Evolutionary conservation across 2,329 filamentous ascomycete genomes (phyloP).

Genomic region (Xylariaceae sp.): DNA sequence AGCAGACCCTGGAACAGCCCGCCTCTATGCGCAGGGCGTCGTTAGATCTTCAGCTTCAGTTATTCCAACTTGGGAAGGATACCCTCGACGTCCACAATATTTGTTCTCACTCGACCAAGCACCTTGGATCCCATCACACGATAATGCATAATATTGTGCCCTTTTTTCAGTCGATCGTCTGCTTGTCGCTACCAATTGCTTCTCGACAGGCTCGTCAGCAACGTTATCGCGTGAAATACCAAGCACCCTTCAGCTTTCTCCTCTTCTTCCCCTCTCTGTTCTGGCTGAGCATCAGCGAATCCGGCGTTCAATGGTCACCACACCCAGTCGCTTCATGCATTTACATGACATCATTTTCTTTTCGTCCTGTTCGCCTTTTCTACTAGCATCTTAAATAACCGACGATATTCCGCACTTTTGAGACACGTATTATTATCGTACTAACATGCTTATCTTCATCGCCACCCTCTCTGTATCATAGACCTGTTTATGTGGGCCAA

Average conservation of each 20-base stretch:
- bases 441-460: conserved; percentile 18
- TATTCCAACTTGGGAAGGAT: neutral
- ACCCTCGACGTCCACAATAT: neutral
- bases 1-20: neutral
- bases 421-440: conserved; percentile 8
- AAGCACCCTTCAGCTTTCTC: conserved; percentile 17
- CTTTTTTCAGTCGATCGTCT: conserved; percentile 20
- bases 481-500: conserved; percentile 30
- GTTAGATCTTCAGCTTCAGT: neutral
- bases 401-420: conserved; percentile 15
- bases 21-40: conserved; percentile 1
- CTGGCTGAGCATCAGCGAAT: conserved; percentile 32
- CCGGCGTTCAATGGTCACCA: conserved; percentile 33
- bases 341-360: conserved; percentile 25
- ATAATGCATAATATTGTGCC: conserved; percentile 37
- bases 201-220: conserved; percentile 32
- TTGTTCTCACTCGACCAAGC: neutral
- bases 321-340: conserved; percentile 25
- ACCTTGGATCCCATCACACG: conserved; percentile 19
- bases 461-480: conserved; percentile 37
- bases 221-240: conserved; percentile 13
- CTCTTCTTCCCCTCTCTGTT: conserved; percentile 23
- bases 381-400: conserved; percentile 23
- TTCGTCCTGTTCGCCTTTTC: conserved; percentile 9
- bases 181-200: conserved; percentile 27